Evolutionary conservation across 176 grass and related monocot species (phyloP).

Genomic region (Hyparrhenia diplandra): DNA sequence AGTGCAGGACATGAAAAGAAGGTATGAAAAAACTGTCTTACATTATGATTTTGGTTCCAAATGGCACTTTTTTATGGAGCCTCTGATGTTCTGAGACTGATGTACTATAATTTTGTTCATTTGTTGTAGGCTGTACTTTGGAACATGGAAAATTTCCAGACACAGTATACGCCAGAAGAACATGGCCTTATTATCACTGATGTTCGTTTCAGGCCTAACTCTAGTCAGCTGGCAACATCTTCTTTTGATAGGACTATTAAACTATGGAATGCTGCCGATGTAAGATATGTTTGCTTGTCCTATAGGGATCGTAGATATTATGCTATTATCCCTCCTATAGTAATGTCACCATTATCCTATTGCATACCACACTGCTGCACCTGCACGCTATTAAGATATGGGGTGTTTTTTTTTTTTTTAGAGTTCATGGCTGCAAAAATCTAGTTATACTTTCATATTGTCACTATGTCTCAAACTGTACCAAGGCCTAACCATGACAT

Average conservation of each 20-base stretch:
- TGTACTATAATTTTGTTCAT: slow-evolving; percentile 25
- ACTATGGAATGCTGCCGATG: slow-evolving; percentile 86
- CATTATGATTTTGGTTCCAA: slow-evolving; percentile 13
- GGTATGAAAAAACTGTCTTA: slow-evolving; percentile 38
- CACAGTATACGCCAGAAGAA: slow-evolving; percentile 73
- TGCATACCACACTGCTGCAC: not conserved
- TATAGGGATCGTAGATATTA: not conserved
- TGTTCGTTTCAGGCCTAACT: slow-evolving; percentile 89
- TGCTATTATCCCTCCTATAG: not conserved
- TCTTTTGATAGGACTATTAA: slow-evolving; percentile 90
- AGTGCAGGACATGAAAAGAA: slow-evolving; percentile 98
- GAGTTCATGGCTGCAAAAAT: not conserved
- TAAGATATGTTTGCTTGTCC: slow-evolving; percentile 42
- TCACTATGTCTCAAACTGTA: not conserved
- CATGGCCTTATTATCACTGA: slow-evolving; percentile 71
- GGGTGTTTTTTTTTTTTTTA: not conserved
- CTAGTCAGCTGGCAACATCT: slow-evolving; percentile 83
- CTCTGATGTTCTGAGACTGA: not conserved
- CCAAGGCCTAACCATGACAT: not conserved
- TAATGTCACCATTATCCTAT: not conserved
- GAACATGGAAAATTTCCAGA: slow-evolving; percentile 96
- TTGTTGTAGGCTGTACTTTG: slow-evolving; percentile 78
- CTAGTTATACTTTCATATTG: not conserved
- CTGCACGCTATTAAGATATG: not conserved
- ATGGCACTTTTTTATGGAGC: slow-evolving; percentile 15